A percentile compares a stretch with the other conserved stretches of the same genome.
phyloP scores from a whole-genome alignment of 2,329 filamentous ascomycete genomes.

The Ascochyta lentis region DNA sequence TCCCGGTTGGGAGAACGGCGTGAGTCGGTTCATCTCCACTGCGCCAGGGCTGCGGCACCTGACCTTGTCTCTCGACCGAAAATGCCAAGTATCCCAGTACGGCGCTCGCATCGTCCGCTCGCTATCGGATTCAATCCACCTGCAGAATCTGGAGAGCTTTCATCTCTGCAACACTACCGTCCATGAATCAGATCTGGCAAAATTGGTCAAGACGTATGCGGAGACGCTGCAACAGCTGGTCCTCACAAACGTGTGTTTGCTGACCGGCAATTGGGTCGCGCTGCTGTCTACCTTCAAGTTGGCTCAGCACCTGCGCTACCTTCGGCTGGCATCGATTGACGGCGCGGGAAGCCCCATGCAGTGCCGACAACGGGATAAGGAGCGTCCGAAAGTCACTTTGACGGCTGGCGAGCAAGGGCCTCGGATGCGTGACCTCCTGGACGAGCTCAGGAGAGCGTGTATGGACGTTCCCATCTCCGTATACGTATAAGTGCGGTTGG shows the following conservation, averaged over 20 bases:
- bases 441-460: conserved; percentile 6
- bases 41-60: conserved; percentile 27
- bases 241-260: conserved; percentile 21
- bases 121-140: conserved; percentile 19
- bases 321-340: conserved; percentile 16
- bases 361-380: conserved; percentile 2
- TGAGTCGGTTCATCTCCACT: conserved; percentile 29
- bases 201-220: conserved; percentile 24
- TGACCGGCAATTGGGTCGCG: conserved; percentile 26
- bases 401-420: conserved; percentile 1
- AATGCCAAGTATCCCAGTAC: conserved; percentile 14
- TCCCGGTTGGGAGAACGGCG: conserved; percentile 31
- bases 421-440: conserved; percentile 17
- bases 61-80: conserved; percentile 29
- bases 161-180: conserved; percentile 25
- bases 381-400: conserved; percentile 11
- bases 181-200: conserved; percentile 23
- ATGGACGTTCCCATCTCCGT: no score
- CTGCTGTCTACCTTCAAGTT: conserved; percentile 18
- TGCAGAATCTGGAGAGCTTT: conserved; percentile 21
- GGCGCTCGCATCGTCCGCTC: conserved; percentile 26
- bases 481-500: no score
- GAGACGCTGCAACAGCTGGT: conserved; percentile 19
- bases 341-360: conserved; percentile 1
- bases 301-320: conserved; percentile 1